Base-by-base conservation (phyloP, 78 protist genomes). In the Dictyostelium firmibasis region DNA sequence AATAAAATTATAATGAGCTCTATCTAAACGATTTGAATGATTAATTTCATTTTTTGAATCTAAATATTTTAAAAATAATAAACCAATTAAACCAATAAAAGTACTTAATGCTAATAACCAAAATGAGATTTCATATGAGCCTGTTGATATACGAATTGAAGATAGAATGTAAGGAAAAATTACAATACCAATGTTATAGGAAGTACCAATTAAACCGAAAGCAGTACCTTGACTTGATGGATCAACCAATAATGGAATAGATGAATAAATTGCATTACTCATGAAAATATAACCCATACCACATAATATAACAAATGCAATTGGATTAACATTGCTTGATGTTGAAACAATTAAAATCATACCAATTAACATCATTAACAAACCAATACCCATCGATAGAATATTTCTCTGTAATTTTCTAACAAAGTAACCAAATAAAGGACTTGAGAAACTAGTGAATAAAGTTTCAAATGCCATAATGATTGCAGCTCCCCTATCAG, bases 391-490 rank as follows among this genome's bases (percentile, higher is more conserved):
- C 53, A 44, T 20, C 5, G 87, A 44, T n/a, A 84, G n/a, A 16
- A 67, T 72, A 16, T 78, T 53, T 78, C 44, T 78, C 57, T 81
- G 33, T 31, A 44, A 35, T 14, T 38, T 25, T 47, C 53, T 89
- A 9, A 60, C 64, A 2, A 81, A 4, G 25, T 11, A 81, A 4
- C 87, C 87, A 69, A 69, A 81, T 11, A 89, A 23, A 13, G 94
- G 94, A 9, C 50, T 43, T 36, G 35, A 23, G 0, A 50, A 5
- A 8, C 86, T 83, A 2, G 64, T 89, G 8, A 14, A 36, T 13
- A 89, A 20, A 14, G 94, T 89, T 43, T 78, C 94, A 23, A 11
- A 43, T 3, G 94, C 94, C 94, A 89, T 89, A 10, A 89, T 67
- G 31, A 79, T 4, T 0, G 94, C 77, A 0, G 94, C 94, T 18